Evolutionary conservation across 1,284 basidiomycete genomes (phyloP).

Genomic region (Stereum hirsutum): DNA sequence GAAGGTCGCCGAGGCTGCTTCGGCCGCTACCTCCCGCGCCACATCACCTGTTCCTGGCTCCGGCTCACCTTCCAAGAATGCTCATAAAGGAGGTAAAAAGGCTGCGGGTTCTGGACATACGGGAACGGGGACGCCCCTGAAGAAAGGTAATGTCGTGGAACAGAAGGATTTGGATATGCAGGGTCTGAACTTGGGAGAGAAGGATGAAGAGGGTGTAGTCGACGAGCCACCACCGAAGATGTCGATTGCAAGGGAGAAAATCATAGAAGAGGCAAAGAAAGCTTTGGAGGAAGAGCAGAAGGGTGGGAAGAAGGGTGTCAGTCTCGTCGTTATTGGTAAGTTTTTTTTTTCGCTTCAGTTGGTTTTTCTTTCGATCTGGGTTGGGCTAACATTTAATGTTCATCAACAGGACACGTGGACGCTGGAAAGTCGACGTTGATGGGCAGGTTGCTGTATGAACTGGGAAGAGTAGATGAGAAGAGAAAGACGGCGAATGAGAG

Average conservation of each 20-base stretch:
- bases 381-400: background rate
- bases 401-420: slow-evolving; percentile 82
- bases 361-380: background rate
- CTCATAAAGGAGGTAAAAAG: slow-evolving; percentile 27
- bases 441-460: slow-evolving; percentile 89
- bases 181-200: slow-evolving; percentile 57
- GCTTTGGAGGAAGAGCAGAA: slow-evolving; percentile 42
- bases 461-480: slow-evolving; percentile 84
- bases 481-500: slow-evolving; percentile 81
- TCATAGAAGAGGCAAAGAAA: slow-evolving; percentile 74
- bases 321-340: slow-evolving; percentile 89
- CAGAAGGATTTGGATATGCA: slow-evolving; percentile 63
- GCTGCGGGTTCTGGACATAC: too few species aligned
- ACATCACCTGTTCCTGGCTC: slow-evolving; percentile 21
- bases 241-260: slow-evolving; percentile 71
- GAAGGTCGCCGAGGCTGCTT: slow-evolving; percentile 25
- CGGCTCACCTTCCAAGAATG: slow-evolving; percentile 28
- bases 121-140: slow-evolving; percentile 25
- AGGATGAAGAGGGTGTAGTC: slow-evolving; percentile 27
- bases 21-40: slow-evolving; percentile 30
- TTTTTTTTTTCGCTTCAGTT: too few species aligned
- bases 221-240: slow-evolving; percentile 59
- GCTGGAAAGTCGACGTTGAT: slow-evolving; percentile 98
- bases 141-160: slow-evolving; percentile 23
- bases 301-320: slow-evolving; percentile 53